These are phyloP conservation scores for Multifurca ochricompacta DNA, from an alignment of 768 basidiomycete genomes.

Conservation along the genomic window DNA sequence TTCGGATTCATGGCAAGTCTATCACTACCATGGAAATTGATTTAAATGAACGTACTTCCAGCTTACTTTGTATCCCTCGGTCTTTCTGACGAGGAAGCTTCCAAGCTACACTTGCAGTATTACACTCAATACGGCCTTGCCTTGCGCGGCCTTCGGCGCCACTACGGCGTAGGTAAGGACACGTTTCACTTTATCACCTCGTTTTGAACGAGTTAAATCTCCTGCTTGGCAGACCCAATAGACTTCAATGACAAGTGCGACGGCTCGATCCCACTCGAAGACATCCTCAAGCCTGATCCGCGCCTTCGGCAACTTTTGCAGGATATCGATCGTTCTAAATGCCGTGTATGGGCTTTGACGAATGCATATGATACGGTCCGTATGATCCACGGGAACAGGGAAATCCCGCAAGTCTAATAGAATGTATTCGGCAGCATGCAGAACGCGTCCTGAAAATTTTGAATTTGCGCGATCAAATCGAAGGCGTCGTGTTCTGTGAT, in stretches of 20 bases:
- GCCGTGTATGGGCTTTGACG: conserved; percentile 78
- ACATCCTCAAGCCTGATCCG: conserved; percentile 63
- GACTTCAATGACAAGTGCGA: conserved; percentile 84
- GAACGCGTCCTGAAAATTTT: conserved; percentile 70
- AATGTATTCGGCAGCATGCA: conserved; percentile 51
- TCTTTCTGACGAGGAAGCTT: conserved; percentile 59
- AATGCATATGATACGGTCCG: conserved; percentile 73
- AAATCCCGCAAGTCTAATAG: not conserved
- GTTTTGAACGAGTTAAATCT: not conserved
- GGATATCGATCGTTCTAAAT: conserved; percentile 72
- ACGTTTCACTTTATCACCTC: not conserved
- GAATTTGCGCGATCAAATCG: conserved; percentile 60
- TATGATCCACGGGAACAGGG: not conserved
- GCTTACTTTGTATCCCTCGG: conserved; percentile 72
- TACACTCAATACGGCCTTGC: conserved; percentile 80
- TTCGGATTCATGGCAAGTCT: conserved; percentile 61
- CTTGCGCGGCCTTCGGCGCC: conserved; percentile 64
- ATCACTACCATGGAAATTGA: not conserved
- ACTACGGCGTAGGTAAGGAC: conserved; percentile 62
- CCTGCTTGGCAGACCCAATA: conserved; percentile 51
- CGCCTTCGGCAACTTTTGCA: conserved; percentile 56
- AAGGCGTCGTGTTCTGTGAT: conserved; percentile 73
- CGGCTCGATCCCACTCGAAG: conserved; percentile 73
- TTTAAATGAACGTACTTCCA: conserved; percentile 24
- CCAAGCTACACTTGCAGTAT: conserved; percentile 60